A percentile compares a stretch with the other conserved stretches of the same genome.
Conservation (phyloP, 345 rosid genomes). For the Mangifera indica region DNA sequence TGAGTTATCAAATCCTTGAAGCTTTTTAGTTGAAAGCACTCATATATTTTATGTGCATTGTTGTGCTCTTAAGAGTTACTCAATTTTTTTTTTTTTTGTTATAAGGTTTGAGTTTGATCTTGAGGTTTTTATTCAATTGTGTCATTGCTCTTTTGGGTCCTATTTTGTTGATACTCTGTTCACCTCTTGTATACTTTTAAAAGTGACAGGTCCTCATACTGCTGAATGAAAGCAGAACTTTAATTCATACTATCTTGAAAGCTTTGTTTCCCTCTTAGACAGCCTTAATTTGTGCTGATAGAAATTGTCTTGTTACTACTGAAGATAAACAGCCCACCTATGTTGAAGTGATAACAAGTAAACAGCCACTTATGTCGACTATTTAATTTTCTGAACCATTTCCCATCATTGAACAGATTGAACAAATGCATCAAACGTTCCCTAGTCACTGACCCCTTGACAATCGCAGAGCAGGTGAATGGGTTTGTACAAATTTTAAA, state of each 20-base stretch:
- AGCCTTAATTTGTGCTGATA: not conserved
- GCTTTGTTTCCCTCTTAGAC: not conserved
- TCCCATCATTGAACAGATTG: not conserved
- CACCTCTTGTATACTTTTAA: not conserved
- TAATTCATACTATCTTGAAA: not conserved
- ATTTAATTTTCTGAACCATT: not conserved
- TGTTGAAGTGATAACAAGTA: too few species aligned
- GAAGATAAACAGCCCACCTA: not conserved
- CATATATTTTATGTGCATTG: too few species aligned
- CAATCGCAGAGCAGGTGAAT: not conserved
- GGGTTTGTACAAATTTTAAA: not conserved
- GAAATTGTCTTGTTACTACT: not conserved
- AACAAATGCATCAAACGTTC: not conserved
- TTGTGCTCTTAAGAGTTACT: too few species aligned
- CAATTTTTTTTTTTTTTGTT: not conserved
- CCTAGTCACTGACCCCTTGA: not conserved
- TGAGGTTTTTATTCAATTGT: not conserved
- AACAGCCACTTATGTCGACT: not conserved
- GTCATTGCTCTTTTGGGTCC: not conserved
- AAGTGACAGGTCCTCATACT: not conserved
- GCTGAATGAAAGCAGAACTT: too few species aligned
- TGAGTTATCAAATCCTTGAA: too few species aligned
- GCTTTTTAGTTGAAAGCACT: not conserved
- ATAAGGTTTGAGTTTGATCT: not conserved
- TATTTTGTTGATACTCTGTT: not conserved